Percentiles rank a stretch among this genome's conserved stretches.
Conservation (phyloP, 768 basidiomycete genomes). For the Leccinum variicolor region DNA sequence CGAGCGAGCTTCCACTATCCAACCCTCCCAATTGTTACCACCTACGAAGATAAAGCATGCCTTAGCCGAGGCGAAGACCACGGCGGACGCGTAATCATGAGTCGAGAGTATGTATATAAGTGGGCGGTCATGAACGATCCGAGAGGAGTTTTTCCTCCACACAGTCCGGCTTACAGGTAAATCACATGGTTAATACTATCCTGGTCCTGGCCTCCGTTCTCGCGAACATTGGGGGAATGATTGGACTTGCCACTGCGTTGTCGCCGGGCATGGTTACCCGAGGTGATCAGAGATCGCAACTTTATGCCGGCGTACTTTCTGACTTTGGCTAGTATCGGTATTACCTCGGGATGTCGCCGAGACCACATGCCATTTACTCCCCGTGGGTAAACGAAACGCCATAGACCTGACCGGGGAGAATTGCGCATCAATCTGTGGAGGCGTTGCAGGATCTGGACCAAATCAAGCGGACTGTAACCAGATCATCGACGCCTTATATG, state of each 20-base stretch:
- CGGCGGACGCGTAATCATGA: not conserved
- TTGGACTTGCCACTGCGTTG: not conserved
- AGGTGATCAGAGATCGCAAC: not conserved
- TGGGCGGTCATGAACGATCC: not conserved
- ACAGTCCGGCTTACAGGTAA: not conserved
- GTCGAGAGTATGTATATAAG: not conserved
- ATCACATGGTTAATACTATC: not conserved
- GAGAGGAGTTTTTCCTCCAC: not conserved
- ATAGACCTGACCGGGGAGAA: not conserved
- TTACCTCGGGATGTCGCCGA: not conserved
- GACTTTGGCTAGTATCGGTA: not conserved
- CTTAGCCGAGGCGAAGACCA: not conserved
- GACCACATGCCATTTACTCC: not conserved
- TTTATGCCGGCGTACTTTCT: not conserved
- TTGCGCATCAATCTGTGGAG: not conserved
- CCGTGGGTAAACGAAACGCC: not conserved
- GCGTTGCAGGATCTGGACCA: not conserved
- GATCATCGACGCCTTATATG: not conserved
- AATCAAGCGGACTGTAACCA: conserved; percentile 8
- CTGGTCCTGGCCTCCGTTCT: not conserved
- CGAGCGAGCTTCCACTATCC: not conserved
- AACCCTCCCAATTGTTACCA: not conserved
- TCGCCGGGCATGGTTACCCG: not conserved
- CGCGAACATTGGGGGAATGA: not conserved
- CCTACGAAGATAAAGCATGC: not conserved